Percentiles rank a stretch among this genome's conserved stretches.
Evolutionary conservation across 306 rosid genomes (phyloP).

Genomic region (apple (Malus domestica)): DNA sequence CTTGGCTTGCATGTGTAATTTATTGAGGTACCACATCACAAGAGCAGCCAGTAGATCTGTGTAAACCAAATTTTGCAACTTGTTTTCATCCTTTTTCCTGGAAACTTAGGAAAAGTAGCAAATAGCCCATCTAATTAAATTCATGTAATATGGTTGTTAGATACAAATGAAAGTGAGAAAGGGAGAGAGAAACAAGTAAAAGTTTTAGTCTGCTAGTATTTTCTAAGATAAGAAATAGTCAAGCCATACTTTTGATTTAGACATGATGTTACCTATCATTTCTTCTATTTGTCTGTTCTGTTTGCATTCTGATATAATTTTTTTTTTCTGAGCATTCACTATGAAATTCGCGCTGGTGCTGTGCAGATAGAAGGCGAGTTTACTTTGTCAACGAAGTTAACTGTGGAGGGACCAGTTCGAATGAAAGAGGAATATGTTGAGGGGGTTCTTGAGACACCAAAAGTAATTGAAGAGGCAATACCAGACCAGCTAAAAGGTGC

Average conservation of each 20-base stretch:
- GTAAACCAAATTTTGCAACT: background rate
- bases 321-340: conserved; percentile 10
- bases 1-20: background rate
- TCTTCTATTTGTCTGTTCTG: background rate
- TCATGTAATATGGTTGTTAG: background rate
- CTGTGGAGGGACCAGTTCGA: conserved; percentile 92
- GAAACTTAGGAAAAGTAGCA: background rate
- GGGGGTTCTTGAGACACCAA: conserved; percentile 69
- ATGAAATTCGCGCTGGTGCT: conserved; percentile 4
- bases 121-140: background rate
- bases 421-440: conserved; percentile 90
- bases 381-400: conserved; percentile 55
- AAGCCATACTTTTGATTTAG: background rate
- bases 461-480: conserved; percentile 64
- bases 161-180: background rate
- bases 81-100: background rate
- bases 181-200: background rate
- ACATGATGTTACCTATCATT: background rate
- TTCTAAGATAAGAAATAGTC: background rate
- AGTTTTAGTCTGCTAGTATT: background rate
- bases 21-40: background rate
- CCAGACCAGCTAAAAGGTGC: conserved; percentile 89
- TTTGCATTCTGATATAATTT: background rate
- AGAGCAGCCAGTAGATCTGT: background rate
- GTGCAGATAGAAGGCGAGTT: conserved; percentile 74